Conservation (phyloP, 768 basidiomycete genomes). For the Hygrophorus pudorinus region DNA sequence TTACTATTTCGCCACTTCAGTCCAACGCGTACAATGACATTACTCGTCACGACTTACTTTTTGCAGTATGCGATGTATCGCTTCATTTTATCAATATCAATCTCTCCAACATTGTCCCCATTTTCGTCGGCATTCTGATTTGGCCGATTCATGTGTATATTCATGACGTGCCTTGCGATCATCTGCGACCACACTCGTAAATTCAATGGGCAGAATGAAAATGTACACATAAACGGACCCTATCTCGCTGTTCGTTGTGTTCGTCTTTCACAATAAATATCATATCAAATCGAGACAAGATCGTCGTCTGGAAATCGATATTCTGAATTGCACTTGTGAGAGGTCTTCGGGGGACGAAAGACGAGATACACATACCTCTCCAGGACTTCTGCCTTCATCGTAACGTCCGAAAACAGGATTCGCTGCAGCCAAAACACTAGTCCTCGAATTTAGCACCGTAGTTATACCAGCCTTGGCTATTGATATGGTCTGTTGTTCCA, state of each 20-base stretch:
- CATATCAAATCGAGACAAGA: constrained; percentile 98
- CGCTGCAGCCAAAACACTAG: constrained; percentile 92
- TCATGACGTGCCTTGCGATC: constrained; percentile 97
- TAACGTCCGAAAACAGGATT: constrained; percentile 98
- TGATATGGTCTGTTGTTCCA: constrained; percentile 99
- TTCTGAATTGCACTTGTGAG: constrained; percentile 37
- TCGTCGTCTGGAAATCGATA: constrained; percentile 97
- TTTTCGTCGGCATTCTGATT: constrained; percentile 52
- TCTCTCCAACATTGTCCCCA: constrained; percentile 71
- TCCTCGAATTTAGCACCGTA: constrained; percentile 91
- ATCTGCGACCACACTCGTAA: constrained; percentile 34
- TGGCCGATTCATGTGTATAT: constrained; percentile 93
- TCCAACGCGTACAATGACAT: neutral
- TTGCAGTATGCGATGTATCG: constrained; percentile 95
- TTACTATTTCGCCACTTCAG: constrained; percentile 42
- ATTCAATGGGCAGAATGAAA: neutral
- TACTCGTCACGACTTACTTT: constrained; percentile 38
- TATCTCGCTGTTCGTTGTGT: constrained; percentile 89
- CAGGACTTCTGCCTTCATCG: constrained; percentile 92
- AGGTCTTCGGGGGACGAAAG: neutral
- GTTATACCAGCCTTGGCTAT: constrained; percentile 99
- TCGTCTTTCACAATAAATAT: constrained; percentile 99
- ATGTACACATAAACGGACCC: constrained; percentile 34
- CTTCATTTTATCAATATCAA: constrained; percentile 97
- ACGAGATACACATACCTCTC: constrained; percentile 49